Base-by-base conservation (phyloP, 768 basidiomycete species). In the Jaapia argillacea region DNA sequence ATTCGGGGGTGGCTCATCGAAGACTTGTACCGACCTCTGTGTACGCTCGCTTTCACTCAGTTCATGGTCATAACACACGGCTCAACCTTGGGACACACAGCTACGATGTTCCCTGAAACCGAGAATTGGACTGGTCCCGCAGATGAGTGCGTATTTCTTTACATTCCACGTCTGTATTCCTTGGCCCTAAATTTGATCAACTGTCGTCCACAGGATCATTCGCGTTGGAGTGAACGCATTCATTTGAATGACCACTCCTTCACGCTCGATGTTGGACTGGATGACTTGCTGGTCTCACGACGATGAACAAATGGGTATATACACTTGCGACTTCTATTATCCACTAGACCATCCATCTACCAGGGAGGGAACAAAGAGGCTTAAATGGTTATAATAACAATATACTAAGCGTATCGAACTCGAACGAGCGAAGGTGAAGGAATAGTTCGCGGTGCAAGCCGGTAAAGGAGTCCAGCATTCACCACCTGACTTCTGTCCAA, bases 401-500 rank as follows among this genome's bases (percentile, higher is more conserved):
- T n/a, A n/a, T n/a, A n/a, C n/a, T n/a, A n/a, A n/a, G n/a, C n/a
- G n/a, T n/a, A n/a, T n/a, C n/a, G n/a, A n/a, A n/a, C n/a, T n/a
- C n/a, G n/a, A n/a, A n/a, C n/a, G n/a, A n/a, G n/a, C n/a, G n/a
- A n/a, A n/a, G n/a, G n/a, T n/a, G n/a, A n/a, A n/a, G n/a, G n/a
- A n/a, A n/a, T n/a, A n/a, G n/a, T n/a, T n/a, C n/a, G n/a, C n/a
- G n/a, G n/a, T n/a, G n/a, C n/a, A n/a, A n/a, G n/a, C n/a, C n/a
- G n/a, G n/a, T n/a, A n/a, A n/a, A n/a, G n/a, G n/a, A n/a, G n/a
- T n/a, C n/a, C n/a, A n/a, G n/a, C n/a, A n/a, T n/a, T 16, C 28
- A 33, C 28, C 28, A 33, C 28, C 16, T 33, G 28, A 93, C 69
- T 61, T 97, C 93, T 6, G 79, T 74, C 88, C 88, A 94, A 6